Base-by-base conservation (phyloP, 2,329 filamentous ascomycete species). In the Alternaria postmessia region DNA sequence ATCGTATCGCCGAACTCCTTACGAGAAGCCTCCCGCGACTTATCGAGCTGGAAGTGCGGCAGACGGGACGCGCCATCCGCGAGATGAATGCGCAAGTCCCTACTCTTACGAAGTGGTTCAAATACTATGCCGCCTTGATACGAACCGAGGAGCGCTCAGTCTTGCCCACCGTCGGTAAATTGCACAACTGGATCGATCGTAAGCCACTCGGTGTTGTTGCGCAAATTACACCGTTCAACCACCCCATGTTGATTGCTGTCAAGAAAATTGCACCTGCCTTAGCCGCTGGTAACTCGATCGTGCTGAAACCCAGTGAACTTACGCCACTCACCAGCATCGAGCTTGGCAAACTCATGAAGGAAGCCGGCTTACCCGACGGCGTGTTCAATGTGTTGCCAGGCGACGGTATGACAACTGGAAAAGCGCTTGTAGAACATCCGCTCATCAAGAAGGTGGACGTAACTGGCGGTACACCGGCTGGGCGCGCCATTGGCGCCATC, bases 41-140 rank as follows among this genome's bases (percentile, higher is more conserved):
- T 39, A 88, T 91, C 51, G 75, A 80, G 8, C 81, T 91, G 4
- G 90, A 92, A 74, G 87, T 90, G 7, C 80, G 76, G 34, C 89
- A 92, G 75, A 92, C 89, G 0, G 90, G 90, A 3, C 86, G 89
- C 0, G 86, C 87, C 0, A 81, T 89, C 28, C 86, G 89, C 26
- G 90, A 92, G 74, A 91, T 92, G 88, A 82, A 84, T 49, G 88
- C 89, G 1, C 90, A 92, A 72, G 85, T 90, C 5, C 86, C 87
- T 0, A 87, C 86, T 0, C 81, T 92, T 0, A 84, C 88, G 1
- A 86, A 87, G 43, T 92, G 89, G 89, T 88, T 92, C 77, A 87
- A 86, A 61, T 92, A 92, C 79, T 92, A 89, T 69, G 88, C 89
- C 2, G 83, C 88, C 0, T 72, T 91, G 1, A 82, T 90, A 32